These are phyloP conservation scores for Theileria sp. DNA, from an alignment of 169 alveolate genomes.

Conservation along the genomic window DNA sequence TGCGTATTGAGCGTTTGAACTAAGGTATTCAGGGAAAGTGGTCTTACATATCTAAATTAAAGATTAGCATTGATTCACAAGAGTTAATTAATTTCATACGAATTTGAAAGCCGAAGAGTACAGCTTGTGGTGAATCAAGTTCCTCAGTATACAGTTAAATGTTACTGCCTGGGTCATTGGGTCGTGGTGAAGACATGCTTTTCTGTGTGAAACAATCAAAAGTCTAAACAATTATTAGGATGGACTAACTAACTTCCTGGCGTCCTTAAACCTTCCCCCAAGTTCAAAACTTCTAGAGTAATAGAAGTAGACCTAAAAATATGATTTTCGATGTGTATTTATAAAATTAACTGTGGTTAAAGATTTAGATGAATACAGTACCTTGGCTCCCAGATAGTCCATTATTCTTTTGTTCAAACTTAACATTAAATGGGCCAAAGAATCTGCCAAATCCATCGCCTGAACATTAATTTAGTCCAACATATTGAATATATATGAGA, in stretches of 20 bases:
- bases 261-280: conserved; percentile 76
- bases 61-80: background rate
- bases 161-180: conserved; percentile 89
- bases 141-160: conserved; percentile 85
- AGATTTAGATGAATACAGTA: background rate
- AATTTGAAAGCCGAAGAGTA: conserved; percentile 72
- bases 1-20: conserved; percentile 91
- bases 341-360: background rate
- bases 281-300: conserved; percentile 84
- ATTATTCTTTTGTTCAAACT: conserved; percentile 72
- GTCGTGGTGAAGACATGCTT: conserved; percentile 84
- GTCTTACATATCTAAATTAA: conserved; percentile 48
- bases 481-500: background rate
- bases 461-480: background rate
- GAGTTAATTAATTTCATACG: conserved; percentile 50
- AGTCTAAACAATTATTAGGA: conserved; percentile 52
- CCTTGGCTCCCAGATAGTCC: conserved; percentile 76
- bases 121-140: conserved; percentile 80
- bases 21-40: conserved; percentile 85
- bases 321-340: conserved; percentile 52
- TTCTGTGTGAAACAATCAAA: conserved; percentile 55
- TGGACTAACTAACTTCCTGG: conserved; percentile 70
- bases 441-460: conserved; percentile 68
- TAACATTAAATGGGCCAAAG: conserved; percentile 61
- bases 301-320: conserved; percentile 70